phyloP scores from a whole-genome alignment of 2,329 filamentous ascomycete genomes.

The Xylariaceae sp. region DNA sequence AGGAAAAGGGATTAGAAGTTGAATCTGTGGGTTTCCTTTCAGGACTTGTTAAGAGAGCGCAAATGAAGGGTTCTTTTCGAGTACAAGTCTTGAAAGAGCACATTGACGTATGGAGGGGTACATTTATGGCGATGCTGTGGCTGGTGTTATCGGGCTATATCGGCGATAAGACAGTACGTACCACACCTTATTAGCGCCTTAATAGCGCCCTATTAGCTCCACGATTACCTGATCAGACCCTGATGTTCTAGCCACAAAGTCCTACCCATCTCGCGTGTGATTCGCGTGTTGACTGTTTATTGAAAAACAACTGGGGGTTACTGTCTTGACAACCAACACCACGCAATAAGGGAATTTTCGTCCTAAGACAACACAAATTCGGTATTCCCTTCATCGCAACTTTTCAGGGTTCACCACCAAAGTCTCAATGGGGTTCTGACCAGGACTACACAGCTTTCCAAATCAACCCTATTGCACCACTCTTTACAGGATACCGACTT shows the following conservation, averaged over 20 bases:
- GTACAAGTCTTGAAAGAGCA: constrained; percentile 18
- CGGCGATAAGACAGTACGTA: too few relatives aligned
- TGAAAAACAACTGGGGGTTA: constrained; percentile 23
- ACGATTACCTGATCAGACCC: neutral
- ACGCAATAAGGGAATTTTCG: constrained; percentile 11
- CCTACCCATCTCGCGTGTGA: constrained; percentile 19
- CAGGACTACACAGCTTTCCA: constrained; percentile 2
- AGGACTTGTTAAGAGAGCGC: too few relatives aligned
- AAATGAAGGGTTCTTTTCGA: too few relatives aligned
- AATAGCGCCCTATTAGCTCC: neutral
- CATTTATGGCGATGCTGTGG: neutral
- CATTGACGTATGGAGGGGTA: neutral
- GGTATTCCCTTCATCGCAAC: constrained; percentile 7
- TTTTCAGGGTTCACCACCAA: constrained; percentile 6
- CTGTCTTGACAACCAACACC: constrained; percentile 22
- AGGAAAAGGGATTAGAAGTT: neutral
- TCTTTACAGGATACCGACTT: too few relatives aligned
- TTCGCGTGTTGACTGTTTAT: constrained; percentile 28
- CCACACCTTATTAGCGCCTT: too few relatives aligned
- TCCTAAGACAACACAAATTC: constrained; percentile 11
- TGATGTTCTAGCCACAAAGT: too few relatives aligned
- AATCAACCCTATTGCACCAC: neutral
- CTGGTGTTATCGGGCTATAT: neutral
- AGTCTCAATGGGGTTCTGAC: constrained; percentile 10
- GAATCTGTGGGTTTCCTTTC: too few relatives aligned